Evolutionary conservation across 2,329 filamentous ascomycete genomes (phyloP).

Genomic region (Clarireedia hainanense): DNA sequence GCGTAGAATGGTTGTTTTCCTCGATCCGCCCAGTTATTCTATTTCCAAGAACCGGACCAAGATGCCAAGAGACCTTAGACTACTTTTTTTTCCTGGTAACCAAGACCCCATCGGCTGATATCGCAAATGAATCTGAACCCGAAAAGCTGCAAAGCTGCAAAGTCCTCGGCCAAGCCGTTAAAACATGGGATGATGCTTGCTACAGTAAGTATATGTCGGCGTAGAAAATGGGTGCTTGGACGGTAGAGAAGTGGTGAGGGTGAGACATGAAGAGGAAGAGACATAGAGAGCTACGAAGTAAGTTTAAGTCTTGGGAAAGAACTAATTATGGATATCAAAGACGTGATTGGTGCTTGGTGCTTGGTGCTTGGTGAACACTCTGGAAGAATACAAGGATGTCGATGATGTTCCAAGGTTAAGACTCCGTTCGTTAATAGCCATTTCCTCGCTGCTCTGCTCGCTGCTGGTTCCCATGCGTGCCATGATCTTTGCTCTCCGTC

Average conservation of each 20-base stretch:
- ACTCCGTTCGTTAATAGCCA: too few relatives aligned
- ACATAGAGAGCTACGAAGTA: too few relatives aligned
- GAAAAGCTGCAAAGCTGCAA: background rate
- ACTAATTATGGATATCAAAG: too few relatives aligned
- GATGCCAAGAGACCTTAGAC: conserved; percentile 2
- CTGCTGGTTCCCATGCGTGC: too few relatives aligned
- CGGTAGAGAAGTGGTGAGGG: background rate
- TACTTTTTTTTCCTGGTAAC: background rate
- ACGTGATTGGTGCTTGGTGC: too few relatives aligned
- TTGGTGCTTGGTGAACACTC: too few relatives aligned
- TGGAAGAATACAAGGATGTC: too few relatives aligned
- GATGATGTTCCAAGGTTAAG: too few relatives aligned
- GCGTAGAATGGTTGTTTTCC: background rate
- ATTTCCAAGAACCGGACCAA: background rate
- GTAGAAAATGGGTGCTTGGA: background rate
- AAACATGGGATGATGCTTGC: background rate
- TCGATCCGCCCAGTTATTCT: background rate
- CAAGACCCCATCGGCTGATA: background rate
- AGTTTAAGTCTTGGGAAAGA: too few relatives aligned
- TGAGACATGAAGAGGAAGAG: too few relatives aligned
- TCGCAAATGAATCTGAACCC: background rate
- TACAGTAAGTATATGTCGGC: background rate
- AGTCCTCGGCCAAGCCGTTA: background rate
- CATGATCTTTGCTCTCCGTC: too few relatives aligned
- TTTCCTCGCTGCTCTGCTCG: too few relatives aligned